Evolutionary conservation across 2,329 filamentous ascomycete genomes (phyloP).

Genomic region (Knufia petricola): DNA sequence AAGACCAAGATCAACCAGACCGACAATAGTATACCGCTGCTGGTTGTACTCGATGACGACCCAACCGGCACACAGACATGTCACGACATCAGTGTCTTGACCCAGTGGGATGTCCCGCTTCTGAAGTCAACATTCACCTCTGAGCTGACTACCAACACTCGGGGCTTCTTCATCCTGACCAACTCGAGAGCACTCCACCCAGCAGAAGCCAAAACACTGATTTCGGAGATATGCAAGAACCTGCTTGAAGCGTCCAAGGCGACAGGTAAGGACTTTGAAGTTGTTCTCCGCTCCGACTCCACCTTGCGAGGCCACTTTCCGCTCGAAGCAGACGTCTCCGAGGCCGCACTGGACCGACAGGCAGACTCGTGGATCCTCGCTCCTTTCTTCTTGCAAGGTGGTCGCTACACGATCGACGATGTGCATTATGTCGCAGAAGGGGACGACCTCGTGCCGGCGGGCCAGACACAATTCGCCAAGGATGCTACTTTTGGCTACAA

Average conservation of each 20-base stretch:
- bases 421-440: conserved; percentile 50
- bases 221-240: conserved; percentile 43
- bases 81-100: conserved; percentile 47
- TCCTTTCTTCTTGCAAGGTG: conserved; percentile 52
- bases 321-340: conserved; percentile 44
- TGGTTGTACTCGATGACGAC: conserved; percentile 42
- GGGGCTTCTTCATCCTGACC: conserved; percentile 52
- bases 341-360: conserved; percentile 38
- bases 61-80: conserved; percentile 55
- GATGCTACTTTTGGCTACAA: conserved; percentile 51
- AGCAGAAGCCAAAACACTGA: conserved; percentile 38
- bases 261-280: conserved; percentile 37
- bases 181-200: conserved; percentile 49
- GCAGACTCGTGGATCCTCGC: conserved; percentile 47
- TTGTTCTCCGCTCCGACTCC: conserved; percentile 49
- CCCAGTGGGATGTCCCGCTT: conserved; percentile 43
- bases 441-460: conserved; percentile 41
- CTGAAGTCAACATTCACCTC: conserved; percentile 29
- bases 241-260: conserved; percentile 36
- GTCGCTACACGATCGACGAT: conserved; percentile 47
- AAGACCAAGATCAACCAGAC: conserved; percentile 7
- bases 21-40: conserved; percentile 10
- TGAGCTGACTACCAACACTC: conserved; percentile 16
- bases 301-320: conserved; percentile 50
- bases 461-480: conserved; percentile 46